Conservation (phyloP, 2,329 filamentous ascomycete species). For the Phaeoacremonium minimum region DNA sequence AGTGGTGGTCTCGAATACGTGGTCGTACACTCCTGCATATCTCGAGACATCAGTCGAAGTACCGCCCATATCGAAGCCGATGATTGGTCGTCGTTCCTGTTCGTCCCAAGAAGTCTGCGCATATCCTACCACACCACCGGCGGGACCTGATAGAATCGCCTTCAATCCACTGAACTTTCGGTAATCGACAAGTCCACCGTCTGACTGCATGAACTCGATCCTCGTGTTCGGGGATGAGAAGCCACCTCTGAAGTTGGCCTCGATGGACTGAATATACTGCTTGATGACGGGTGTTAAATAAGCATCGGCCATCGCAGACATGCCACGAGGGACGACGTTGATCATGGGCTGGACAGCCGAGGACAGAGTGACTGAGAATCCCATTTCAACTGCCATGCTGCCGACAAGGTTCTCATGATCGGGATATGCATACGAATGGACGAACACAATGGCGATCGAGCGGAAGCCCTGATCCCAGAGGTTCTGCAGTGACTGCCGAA, state of each 20-base stretch:
- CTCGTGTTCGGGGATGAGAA: slow-evolving; percentile 33
- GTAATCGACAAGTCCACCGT: slow-evolving; percentile 47
- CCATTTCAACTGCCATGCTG: slow-evolving; percentile 29
- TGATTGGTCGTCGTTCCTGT: slow-evolving; percentile 62
- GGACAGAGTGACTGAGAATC: slow-evolving; percentile 32
- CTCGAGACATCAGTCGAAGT: slow-evolving; percentile 72
- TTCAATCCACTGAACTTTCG: slow-evolving; percentile 63
- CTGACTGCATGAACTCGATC: slow-evolving; percentile 71
- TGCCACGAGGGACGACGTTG: slow-evolving; percentile 38
- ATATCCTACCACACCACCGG: slow-evolving; percentile 75
- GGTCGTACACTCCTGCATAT: slow-evolving; percentile 45
- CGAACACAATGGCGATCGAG: slow-evolving; percentile 54
- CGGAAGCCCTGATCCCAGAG: slow-evolving; percentile 33
- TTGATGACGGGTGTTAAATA: slow-evolving; percentile 37
- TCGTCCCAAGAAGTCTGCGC: slow-evolving; percentile 69
- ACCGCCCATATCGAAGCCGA: slow-evolving; percentile 76
- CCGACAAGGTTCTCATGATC: slow-evolving; percentile 42
- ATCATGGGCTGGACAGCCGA: slow-evolving; percentile 35
- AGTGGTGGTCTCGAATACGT: slow-evolving; percentile 68
- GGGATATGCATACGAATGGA: slow-evolving; percentile 71
- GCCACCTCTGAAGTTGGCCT: slow-evolving; percentile 28
- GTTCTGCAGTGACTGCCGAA: slow-evolving; percentile 2
- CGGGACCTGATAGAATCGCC: slow-evolving; percentile 69
- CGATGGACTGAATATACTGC: slow-evolving; percentile 30
- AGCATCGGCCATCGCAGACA: slow-evolving; percentile 36